Percentiles rank a stretch among this genome's conserved stretches.
phyloP scores from a whole-genome alignment of 805 yeast species.

The Saturnispora halmiae region DNA sequence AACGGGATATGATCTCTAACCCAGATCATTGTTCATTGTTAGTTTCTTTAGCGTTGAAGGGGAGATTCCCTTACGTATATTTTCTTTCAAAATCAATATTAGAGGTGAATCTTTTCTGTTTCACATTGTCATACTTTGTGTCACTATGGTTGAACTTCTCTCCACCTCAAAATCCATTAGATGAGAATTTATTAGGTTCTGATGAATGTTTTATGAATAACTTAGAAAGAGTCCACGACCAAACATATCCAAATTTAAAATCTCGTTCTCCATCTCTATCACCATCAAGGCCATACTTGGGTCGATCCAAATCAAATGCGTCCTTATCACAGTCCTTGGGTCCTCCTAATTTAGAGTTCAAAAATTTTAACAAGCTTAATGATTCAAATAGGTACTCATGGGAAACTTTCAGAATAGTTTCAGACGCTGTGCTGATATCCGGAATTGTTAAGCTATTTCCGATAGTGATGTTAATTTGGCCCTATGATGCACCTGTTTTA shows the following conservation, averaged over 20 bases:
- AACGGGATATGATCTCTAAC: conserved; percentile 36
- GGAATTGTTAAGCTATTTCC: conserved; percentile 80
- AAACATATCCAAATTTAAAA: not conserved
- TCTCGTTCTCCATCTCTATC: conserved; percentile 6
- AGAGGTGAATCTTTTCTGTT: conserved; percentile 17
- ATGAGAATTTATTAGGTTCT: not conserved
- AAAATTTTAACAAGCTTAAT: not conserved
- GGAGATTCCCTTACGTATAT: conserved; percentile 43
- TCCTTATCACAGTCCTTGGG: conserved; percentile 5
- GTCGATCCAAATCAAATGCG: not conserved
- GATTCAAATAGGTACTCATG: conserved; percentile 3
- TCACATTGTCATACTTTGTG: conserved; percentile 11
- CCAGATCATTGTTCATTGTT: conserved; percentile 19
- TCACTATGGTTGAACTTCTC: conserved; percentile 19
- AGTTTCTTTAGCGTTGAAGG: conserved; percentile 26
- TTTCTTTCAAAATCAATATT: conserved; percentile 46
- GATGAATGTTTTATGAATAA: conserved; percentile 9
- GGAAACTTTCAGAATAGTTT: conserved; percentile 25
- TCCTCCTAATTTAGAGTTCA: not conserved
- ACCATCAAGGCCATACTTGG: conserved; percentile 3
- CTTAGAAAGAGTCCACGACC: not conserved
- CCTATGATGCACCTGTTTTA: conserved; percentile 71
- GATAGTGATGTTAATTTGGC: conserved; percentile 92
- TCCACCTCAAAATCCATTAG: conserved; percentile 6
- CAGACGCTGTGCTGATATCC: conserved; percentile 65